Evolutionary conservation across 768 basidiomycete genomes (phyloP).

Genomic region (Tricholomella constricta): DNA sequence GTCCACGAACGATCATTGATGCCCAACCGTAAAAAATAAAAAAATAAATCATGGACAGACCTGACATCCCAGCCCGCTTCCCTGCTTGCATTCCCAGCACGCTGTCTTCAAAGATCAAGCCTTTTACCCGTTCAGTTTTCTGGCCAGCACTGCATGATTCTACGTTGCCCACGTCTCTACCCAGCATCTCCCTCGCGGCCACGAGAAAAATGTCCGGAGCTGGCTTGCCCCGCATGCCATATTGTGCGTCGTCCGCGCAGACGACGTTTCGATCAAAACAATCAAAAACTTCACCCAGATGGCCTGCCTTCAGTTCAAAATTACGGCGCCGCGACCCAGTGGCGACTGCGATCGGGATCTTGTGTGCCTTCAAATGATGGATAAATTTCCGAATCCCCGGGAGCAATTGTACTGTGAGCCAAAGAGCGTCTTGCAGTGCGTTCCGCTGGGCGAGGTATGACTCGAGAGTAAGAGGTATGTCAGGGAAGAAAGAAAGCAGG

Average conservation of each 20-base stretch:
- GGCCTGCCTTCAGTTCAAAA: slow-evolving; percentile 65
- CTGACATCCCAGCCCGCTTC: slow-evolving; percentile 84
- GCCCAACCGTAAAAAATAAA: neutral
- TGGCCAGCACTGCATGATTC: slow-evolving; percentile 37
- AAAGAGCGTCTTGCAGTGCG: slow-evolving; percentile 58
- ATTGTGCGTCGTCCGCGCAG: slow-evolving; percentile 67
- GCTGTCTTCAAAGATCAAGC: slow-evolving; percentile 84
- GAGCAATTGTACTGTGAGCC: slow-evolving; percentile 72
- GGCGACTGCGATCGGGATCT: slow-evolving; percentile 79
- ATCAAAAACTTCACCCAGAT: slow-evolving; percentile 59
- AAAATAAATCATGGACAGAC: slow-evolving; percentile 43
- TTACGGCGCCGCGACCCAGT: slow-evolving; percentile 73
- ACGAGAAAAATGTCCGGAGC: slow-evolving; percentile 79
- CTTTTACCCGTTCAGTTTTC: slow-evolving; percentile 51
- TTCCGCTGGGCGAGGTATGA: slow-evolving; percentile 61
- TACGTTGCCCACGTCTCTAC: slow-evolving; percentile 55
- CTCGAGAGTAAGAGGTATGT: slow-evolving; percentile 63
- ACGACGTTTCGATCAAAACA: slow-evolving; percentile 66
- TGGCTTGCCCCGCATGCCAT: slow-evolving; percentile 70
- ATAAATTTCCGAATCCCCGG: slow-evolving; percentile 74
- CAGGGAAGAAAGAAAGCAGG: slow-evolving; percentile 77
- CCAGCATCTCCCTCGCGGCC: slow-evolving; percentile 64
- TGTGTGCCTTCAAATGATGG: slow-evolving; percentile 65
- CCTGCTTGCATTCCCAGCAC: slow-evolving; percentile 78
- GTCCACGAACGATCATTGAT: neutral